These are phyloP conservation scores for Domatiomyces catenatus DNA, from an alignment of 2,329 filamentous ascomycete genomes.

Conservation along the genomic window DNA sequence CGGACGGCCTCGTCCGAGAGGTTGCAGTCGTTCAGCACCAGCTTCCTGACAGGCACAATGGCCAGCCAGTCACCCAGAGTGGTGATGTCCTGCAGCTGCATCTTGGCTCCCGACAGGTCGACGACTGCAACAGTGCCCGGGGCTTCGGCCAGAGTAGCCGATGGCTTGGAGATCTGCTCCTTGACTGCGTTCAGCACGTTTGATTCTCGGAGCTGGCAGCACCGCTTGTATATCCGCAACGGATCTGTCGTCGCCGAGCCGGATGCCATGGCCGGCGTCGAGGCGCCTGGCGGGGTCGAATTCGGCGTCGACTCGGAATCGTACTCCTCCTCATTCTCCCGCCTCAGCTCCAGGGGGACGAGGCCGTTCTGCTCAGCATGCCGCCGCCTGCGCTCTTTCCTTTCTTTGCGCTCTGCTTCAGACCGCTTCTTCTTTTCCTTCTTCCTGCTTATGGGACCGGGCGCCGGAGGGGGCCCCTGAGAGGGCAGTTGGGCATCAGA, in stretches of 20 bases:
- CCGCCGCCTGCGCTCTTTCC: constrained; percentile 74
- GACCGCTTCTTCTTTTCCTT: constrained; percentile 94
- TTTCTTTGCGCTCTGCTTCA: constrained; percentile 79
- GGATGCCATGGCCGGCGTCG: constrained; percentile 28
- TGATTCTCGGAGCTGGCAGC: constrained; percentile 84
- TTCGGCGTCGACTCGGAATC: constrained; percentile 37
- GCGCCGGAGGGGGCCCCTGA: constrained; percentile 22
- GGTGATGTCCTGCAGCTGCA: constrained; percentile 68
- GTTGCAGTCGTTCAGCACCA: constrained; percentile 75
- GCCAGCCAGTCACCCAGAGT: constrained; percentile 90
- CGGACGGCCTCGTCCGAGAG: constrained; percentile 75
- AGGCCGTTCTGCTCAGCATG: constrained; percentile 77
- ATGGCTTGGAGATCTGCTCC: constrained; percentile 62
- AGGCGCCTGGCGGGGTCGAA: constrained; percentile 18
- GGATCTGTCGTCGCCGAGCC: constrained; percentile 78
- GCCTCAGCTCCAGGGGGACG: constrained; percentile 67
- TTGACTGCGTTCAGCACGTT: constrained; percentile 84
- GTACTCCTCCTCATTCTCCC: constrained; percentile 50
- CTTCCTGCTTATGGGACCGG: constrained; percentile 46
- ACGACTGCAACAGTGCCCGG: constrained; percentile 68
- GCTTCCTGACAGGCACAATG: constrained; percentile 74
- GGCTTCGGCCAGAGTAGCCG: constrained; percentile 46
- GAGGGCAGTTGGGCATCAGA: background rate
- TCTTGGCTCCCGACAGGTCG: constrained; percentile 68
- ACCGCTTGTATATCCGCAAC: constrained; percentile 79